Evolutionary conservation across 2,329 filamentous ascomycete species (phyloP).

Genomic region (Arachnopeziza araneosa): DNA sequence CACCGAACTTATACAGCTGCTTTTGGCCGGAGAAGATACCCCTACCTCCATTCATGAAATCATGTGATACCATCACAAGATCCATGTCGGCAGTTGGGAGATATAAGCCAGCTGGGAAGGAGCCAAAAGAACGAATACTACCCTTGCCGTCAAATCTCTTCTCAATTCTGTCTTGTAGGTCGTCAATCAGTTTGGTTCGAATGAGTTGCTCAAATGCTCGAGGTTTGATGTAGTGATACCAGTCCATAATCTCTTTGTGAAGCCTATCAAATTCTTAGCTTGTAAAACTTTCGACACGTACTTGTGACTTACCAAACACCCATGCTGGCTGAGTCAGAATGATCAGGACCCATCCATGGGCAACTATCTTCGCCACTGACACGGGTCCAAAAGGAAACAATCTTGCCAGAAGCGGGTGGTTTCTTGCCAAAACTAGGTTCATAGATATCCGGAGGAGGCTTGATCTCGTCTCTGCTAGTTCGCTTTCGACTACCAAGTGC

Average conservation of each 20-base stretch:
- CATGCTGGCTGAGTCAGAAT: conserved; percentile 47
- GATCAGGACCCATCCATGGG: conserved; percentile 60
- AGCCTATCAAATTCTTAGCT: conserved; percentile 48
- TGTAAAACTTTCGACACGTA: background rate
- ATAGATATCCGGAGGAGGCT: conserved; percentile 29
- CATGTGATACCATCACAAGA: conserved; percentile 67
- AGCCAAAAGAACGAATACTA: conserved; percentile 76
- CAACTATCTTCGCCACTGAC: conserved; percentile 35
- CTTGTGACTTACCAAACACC: conserved; percentile 48
- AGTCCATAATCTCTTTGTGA: conserved; percentile 85
- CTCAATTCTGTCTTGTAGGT: conserved; percentile 57
- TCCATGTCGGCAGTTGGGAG: conserved; percentile 88
- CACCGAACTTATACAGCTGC: conserved; percentile 55
- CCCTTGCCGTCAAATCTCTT: conserved; percentile 49
- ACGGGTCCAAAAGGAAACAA: conserved; percentile 39
- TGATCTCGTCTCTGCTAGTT: conserved; percentile 61
- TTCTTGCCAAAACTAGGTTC: background rate
- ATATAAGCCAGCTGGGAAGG: conserved; percentile 77
- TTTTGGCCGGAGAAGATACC: conserved; percentile 35
- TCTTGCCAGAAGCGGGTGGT: conserved; percentile 16
- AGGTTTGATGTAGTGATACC: conserved; percentile 80
- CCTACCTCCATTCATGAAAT: conserved; percentile 49
- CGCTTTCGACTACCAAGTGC: conserved; percentile 67
- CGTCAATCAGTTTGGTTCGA: conserved; percentile 64
- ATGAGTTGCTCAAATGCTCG: conserved; percentile 70